A percentile compares a stretch with the other conserved stretches of the same genome.
These are phyloP conservation scores for Saturnispora saitoi DNA, from an alignment of 805 yeast species.

Conservation along the genomic window DNA sequence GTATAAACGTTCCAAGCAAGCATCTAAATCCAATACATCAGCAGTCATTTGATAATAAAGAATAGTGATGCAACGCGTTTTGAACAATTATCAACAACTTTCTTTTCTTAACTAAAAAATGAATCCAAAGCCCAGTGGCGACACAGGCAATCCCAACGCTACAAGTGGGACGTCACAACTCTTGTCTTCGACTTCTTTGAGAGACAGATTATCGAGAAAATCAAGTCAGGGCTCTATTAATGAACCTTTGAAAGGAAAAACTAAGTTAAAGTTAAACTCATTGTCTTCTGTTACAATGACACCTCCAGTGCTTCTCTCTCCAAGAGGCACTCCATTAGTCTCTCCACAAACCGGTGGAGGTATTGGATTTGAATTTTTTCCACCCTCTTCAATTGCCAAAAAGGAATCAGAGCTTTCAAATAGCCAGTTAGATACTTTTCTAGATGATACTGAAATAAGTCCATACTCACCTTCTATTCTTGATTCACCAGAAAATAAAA, in stretches of 20 bases:
- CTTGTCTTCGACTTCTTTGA: slow-evolving; percentile 3
- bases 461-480: not conserved
- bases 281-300: slow-evolving; percentile 13
- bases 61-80: slow-evolving; percentile 1
- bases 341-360: slow-evolving; percentile 19
- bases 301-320: slow-evolving; percentile 25
- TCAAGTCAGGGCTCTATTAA: slow-evolving; percentile 4
- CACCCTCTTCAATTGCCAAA: not conserved
- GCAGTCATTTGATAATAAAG: slow-evolving; percentile 9
- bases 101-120: not conserved
- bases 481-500: slow-evolving; percentile 1
- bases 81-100: not conserved
- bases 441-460: not conserved
- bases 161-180: not conserved
- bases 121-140: not conserved
- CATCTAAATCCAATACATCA: slow-evolving; percentile 47
- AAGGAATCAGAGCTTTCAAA: not conserved
- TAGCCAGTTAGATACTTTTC: not conserved
- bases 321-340: slow-evolving; percentile 25
- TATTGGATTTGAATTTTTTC: slow-evolving; percentile 7
- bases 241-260: slow-evolving; percentile 1
- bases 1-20: slow-evolving; percentile 59
- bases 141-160: not conserved
- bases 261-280: slow-evolving; percentile 20
- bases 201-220: slow-evolving; percentile 9